A percentile compares a stretch with the other conserved stretches of the same genome.
Evolutionary conservation across 371 early-diverging fungal genomes (phyloP).

Genomic region (Saksenaea oblongispora): DNA sequence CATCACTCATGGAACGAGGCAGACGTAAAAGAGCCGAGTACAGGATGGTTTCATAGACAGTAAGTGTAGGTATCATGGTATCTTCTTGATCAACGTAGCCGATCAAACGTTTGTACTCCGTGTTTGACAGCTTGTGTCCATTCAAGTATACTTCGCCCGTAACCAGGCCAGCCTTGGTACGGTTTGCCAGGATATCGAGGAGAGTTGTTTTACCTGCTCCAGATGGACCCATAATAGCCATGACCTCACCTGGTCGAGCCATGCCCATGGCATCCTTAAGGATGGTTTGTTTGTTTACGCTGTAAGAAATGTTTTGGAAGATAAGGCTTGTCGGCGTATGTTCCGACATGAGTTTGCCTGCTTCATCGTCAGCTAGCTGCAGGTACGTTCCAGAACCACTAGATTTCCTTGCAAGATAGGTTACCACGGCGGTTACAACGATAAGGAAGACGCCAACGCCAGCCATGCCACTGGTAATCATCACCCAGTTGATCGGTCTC

Average conservation of each 20-base stretch:
- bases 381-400: slow-evolving; percentile 33
- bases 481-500: slow-evolving; percentile 58
- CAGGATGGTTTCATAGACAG: slow-evolving; percentile 79
- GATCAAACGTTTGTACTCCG: slow-evolving; percentile 63
- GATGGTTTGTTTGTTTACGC: slow-evolving; percentile 52
- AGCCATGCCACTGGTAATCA: slow-evolving; percentile 60
- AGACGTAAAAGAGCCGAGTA: slow-evolving; percentile 82
- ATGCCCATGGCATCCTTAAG: slow-evolving; percentile 69
- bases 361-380: slow-evolving; percentile 57
- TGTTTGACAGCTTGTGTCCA: slow-evolving; percentile 57
- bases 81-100: slow-evolving; percentile 91
- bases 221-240: slow-evolving; percentile 84
- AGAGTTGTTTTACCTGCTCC: slow-evolving; percentile 73
- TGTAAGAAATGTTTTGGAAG: slow-evolving; percentile 70
- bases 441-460: slow-evolving; percentile 64
- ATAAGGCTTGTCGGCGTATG: slow-evolving; percentile 69
- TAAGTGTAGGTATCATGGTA: slow-evolving; percentile 79
- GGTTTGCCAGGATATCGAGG: slow-evolving; percentile 76
- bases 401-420: slow-evolving; percentile 41
- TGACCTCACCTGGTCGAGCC: slow-evolving; percentile 81
- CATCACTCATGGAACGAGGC: slow-evolving; percentile 62
- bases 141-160: slow-evolving; percentile 67
- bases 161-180: slow-evolving; percentile 60
- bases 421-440: slow-evolving; percentile 39
- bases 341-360: slow-evolving; percentile 73